Evolutionary conservation across 2,329 filamentous ascomycete species (phyloP).

Genomic region (Monosporascus sp.): DNA sequence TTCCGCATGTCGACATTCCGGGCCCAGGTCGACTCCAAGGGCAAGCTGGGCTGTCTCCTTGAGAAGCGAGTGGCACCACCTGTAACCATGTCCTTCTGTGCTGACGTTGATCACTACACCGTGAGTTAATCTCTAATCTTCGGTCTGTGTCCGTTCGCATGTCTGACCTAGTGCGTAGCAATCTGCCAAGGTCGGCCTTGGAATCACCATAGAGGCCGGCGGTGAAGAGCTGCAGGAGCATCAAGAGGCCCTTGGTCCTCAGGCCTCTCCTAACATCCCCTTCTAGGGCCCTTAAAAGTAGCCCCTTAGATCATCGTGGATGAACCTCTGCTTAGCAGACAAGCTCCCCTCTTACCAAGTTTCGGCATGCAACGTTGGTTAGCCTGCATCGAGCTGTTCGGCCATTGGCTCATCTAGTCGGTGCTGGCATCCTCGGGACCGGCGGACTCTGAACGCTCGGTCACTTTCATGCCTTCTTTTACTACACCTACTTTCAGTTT

Average conservation of each 20-base stretch:
- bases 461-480: slow-evolving; percentile 6
- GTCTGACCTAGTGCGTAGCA: slow-evolving; percentile 51
- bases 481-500: slow-evolving; percentile 5
- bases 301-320: neutral
- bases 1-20: slow-evolving; percentile 95
- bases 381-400: neutral
- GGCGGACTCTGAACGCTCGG: neutral
- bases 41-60: slow-evolving; percentile 85
- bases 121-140: slow-evolving; percentile 48
- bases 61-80: slow-evolving; percentile 95
- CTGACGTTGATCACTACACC: slow-evolving; percentile 92
- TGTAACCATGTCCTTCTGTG: slow-evolving; percentile 89
- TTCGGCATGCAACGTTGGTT: neutral
- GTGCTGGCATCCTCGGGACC: slow-evolving; percentile 6
- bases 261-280: slow-evolving; percentile 55
- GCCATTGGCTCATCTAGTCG: neutral
- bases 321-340: slow-evolving; percentile 11
- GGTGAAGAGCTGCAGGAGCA: slow-evolving; percentile 84
- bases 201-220: slow-evolving; percentile 83
- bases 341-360: slow-evolving; percentile 17
- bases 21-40: slow-evolving; percentile 90
- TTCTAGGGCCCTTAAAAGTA: slow-evolving; percentile 43
- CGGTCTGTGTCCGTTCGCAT: neutral
- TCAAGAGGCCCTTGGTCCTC: slow-evolving; percentile 57
- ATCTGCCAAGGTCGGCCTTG: slow-evolving; percentile 89